Evolutionary conservation across 805 yeast genomes (phyloP).

Genomic region (Spathaspora girioi): DNA sequence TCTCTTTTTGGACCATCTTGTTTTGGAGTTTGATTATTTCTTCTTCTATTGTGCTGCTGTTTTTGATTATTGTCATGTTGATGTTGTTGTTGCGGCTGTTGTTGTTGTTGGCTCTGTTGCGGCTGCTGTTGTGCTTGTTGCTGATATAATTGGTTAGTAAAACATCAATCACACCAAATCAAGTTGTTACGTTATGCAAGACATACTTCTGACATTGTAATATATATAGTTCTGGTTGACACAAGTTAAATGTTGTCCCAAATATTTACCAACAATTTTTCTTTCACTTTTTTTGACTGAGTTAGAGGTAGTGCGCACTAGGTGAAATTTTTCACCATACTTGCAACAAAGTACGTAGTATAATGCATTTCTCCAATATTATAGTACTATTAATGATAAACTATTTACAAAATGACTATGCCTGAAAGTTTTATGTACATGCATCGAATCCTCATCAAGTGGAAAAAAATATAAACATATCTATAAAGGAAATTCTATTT

Average conservation of each 20-base stretch:
- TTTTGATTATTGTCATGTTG: constrained; percentile 6
- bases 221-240: not conserved
- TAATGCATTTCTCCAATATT: not conserved
- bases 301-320: not conserved
- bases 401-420: not conserved
- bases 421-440: not conserved
- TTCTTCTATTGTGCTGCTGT: constrained; percentile 15
- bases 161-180: not conserved
- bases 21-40: constrained; percentile 19
- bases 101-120: not conserved
- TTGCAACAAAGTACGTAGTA: not conserved
- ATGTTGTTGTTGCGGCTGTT: constrained; percentile 3
- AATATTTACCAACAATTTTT: not conserved
- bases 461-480: not conserved
- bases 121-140: not conserved
- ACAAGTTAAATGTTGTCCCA: no score
- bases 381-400: not conserved
- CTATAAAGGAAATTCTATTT: no score
- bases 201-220: constrained; percentile 4
- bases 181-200: not conserved
- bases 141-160: not conserved
- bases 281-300: not conserved
- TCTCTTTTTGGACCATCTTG: constrained; percentile 84
- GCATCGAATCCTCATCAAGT: not conserved
- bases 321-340: not conserved